These are phyloP conservation scores for Mycena vitilis DNA, from an alignment of 768 basidiomycete genomes.

Conservation along the genomic window DNA sequence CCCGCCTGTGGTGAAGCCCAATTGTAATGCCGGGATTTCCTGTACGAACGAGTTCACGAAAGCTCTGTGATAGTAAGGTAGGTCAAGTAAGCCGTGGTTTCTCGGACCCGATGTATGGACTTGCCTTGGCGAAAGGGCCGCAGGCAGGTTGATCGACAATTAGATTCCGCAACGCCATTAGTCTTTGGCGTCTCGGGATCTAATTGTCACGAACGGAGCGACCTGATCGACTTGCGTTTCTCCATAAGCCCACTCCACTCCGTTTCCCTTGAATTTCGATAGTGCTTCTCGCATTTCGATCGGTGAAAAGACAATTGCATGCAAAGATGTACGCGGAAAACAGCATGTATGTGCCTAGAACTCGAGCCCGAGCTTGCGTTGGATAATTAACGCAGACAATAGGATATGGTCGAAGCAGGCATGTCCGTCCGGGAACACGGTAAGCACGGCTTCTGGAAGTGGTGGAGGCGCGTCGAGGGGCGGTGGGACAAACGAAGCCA, in stretches of 20 bases:
- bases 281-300: too few relatives aligned
- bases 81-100: too few relatives aligned
- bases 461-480: slow-evolving; percentile 59
- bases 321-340: too few relatives aligned
- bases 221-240: too few relatives aligned
- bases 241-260: too few relatives aligned
- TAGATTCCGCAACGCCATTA: neutral
- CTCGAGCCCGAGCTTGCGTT: slow-evolving; percentile 49
- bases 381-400: slow-evolving; percentile 55
- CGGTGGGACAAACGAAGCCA: slow-evolving; percentile 61
- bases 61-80: too few relatives aligned
- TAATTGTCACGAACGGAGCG: too few relatives aligned
- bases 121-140: too few relatives aligned
- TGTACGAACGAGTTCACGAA: neutral
- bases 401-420: slow-evolving; percentile 59
- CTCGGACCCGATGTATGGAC: too few relatives aligned
- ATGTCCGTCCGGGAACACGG: slow-evolving; percentile 59
- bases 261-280: too few relatives aligned
- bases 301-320: too few relatives aligned
- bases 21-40: neutral
- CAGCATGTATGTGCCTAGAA: slow-evolving; percentile 16
- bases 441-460: slow-evolving; percentile 57
- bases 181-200: neutral
- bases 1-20: neutral
- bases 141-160: neutral